Conservation (phyloP, 257 asterid genomes). For the Marsdenia floribunda region DNA sequence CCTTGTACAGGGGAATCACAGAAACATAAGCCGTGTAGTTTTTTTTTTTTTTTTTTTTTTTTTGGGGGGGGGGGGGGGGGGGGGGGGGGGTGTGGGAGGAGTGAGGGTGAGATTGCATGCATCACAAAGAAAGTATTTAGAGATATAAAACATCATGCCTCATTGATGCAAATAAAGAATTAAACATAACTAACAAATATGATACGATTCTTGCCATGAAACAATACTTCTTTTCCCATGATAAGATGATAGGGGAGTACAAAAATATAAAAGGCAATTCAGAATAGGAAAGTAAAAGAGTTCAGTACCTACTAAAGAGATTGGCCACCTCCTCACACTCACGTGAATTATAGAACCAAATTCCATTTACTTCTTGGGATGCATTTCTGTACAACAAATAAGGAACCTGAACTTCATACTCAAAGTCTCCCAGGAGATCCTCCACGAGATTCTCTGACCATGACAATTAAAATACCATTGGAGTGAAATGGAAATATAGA, state of each 20-base stretch:
- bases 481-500: neutral
- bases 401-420: slow-evolving; percentile 73
- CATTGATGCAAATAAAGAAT: neutral
- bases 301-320: slow-evolving; percentile 63
- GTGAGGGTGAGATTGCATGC: neutral
- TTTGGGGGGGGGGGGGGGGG: too few relatives aligned
- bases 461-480: neutral
- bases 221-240: neutral
- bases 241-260: neutral
- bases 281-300: slow-evolving; percentile 3
- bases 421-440: slow-evolving; percentile 73
- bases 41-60: too few relatives aligned
- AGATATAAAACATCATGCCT: neutral
- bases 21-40: too few relatives aligned
- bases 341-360: slow-evolving; percentile 74
- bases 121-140: neutral
- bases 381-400: slow-evolving; percentile 73
- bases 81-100: too few relatives aligned
- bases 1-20: neutral
- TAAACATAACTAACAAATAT: neutral
- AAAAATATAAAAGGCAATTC: neutral
- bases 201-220: neutral
- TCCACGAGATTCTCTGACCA: slow-evolving; percentile 56
- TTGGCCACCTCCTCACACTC: slow-evolving; percentile 69
- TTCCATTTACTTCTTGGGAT: slow-evolving; percentile 72